A percentile compares a stretch with the other conserved stretches of the same genome.
phyloP scores from a whole-genome alignment of 768 basidiomycete genomes.

The Cystofilobasidium capitatum region DNA sequence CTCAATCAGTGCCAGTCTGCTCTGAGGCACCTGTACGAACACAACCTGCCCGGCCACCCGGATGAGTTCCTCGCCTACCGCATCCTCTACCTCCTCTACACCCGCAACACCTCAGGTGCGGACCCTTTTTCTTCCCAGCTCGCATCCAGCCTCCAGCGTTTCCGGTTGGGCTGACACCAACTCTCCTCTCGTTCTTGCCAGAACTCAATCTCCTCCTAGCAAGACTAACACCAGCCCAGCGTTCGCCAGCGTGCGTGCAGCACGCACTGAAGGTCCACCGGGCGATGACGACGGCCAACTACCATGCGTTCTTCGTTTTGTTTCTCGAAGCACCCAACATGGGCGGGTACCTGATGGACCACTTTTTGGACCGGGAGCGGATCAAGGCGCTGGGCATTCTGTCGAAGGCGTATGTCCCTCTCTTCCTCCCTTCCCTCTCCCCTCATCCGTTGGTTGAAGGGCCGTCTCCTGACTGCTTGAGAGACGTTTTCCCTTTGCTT shows the following conservation, averaged over 20 bases:
- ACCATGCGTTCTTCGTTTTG: slow-evolving; percentile 78
- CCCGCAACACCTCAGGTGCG: slow-evolving; percentile 84
- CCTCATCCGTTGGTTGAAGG: not conserved
- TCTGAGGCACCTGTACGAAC: slow-evolving; percentile 78
- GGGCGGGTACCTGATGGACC: slow-evolving; percentile 99
- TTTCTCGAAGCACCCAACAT: slow-evolving; percentile 80
- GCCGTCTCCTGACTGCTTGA: not conserved
- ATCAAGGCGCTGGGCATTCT: slow-evolving; percentile 77
- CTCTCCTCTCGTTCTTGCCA: slow-evolving; percentile 37
- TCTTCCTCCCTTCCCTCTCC: slow-evolving; percentile 1
- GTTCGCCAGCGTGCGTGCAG: slow-evolving; percentile 62
- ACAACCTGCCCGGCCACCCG: slow-evolving; percentile 81
- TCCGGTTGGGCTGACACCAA: not conserved
- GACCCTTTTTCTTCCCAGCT: slow-evolving; percentile 23
- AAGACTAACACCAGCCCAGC: slow-evolving; percentile 90
- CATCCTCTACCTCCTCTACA: slow-evolving; percentile 89
- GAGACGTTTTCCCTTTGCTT: not conserved
- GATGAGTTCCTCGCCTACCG: slow-evolving; percentile 97
- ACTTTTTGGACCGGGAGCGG: slow-evolving; percentile 87
- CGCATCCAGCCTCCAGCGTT: slow-evolving; percentile 14
- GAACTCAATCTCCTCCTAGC: slow-evolving; percentile 95
- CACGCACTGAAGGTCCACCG: slow-evolving; percentile 86
- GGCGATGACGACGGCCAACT: slow-evolving; percentile 84
- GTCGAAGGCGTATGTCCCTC: slow-evolving; percentile 70
- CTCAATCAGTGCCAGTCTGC: slow-evolving; percentile 96